Evolutionary conservation across 2,329 filamentous ascomycete species (phyloP).

Genomic region (Verticillium zaregamsianum): DNA sequence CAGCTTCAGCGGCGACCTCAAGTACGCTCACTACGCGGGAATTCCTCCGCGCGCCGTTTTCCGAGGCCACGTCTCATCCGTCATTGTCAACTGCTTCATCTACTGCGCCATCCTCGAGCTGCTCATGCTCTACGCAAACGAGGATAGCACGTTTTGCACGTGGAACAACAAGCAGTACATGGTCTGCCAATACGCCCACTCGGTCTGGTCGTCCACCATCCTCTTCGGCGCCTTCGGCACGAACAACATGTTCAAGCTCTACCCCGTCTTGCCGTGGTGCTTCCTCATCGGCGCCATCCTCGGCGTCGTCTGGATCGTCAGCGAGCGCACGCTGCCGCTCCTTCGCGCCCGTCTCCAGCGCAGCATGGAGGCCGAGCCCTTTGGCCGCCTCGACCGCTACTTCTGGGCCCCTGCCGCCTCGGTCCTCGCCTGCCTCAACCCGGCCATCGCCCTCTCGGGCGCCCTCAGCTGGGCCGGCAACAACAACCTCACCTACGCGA

Average conservation of each 20-base stretch:
- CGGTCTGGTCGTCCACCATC: constrained; percentile 27
- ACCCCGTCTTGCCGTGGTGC: constrained; percentile 39
- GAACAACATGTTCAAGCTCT: constrained; percentile 34
- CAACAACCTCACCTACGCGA: constrained; percentile 39
- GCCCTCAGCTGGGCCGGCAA: constrained; percentile 38
- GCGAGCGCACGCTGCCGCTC: constrained; percentile 27
- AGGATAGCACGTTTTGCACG: constrained; percentile 28
- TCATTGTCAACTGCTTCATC: constrained; percentile 33
- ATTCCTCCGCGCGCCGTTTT: constrained; percentile 28
- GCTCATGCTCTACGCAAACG: constrained; percentile 24
- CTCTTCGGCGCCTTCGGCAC: constrained; percentile 23
- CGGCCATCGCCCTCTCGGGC: constrained; percentile 35
- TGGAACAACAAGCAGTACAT: constrained; percentile 22
- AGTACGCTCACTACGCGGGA: constrained; percentile 29
- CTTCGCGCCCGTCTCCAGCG: constrained; percentile 25
- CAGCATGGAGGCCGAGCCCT: constrained; percentile 23
- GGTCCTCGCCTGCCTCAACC: constrained; percentile 34
- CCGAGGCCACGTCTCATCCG: constrained; percentile 38
- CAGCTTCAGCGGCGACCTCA: constrained; percentile 27
- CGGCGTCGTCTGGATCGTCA: constrained; percentile 29
- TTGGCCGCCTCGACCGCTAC: constrained; percentile 28
- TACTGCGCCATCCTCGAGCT: constrained; percentile 34
- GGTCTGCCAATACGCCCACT: constrained; percentile 24
- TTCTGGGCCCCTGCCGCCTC: constrained; percentile 32
- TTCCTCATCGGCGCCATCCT: constrained; percentile 35